These are phyloP conservation scores for Tulasnella sp. DNA, from an alignment of 768 basidiomycete species.

Conservation along the genomic window DNA sequence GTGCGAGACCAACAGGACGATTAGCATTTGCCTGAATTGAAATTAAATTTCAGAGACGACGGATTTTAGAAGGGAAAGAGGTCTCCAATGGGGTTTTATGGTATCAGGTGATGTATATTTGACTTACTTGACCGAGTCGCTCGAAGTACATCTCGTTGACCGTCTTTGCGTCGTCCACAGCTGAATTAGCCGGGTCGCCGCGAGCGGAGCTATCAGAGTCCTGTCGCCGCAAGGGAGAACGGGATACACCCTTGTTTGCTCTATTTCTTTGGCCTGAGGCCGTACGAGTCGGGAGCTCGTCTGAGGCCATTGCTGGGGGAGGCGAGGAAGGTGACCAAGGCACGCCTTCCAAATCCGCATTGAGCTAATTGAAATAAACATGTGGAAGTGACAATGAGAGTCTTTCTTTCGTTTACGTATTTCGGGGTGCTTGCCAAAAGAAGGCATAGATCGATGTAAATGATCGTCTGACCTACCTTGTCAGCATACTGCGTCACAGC, in stretches of 20 bases:
- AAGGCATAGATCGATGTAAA: constrained; percentile 22
- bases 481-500: constrained; percentile 90
- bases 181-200: constrained; percentile 25
- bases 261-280: constrained; percentile 14
- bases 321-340: constrained; percentile 70
- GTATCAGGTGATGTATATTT: neutral
- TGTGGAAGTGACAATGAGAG: neutral
- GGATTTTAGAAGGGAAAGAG: neutral
- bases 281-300: constrained; percentile 5
- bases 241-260: constrained; percentile 11
- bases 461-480: constrained; percentile 39
- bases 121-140: constrained; percentile 46
- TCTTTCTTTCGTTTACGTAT: constrained; percentile 19
- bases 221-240: constrained; percentile 28
- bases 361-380: constrained; percentile 41
- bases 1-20: constrained; percentile 70
- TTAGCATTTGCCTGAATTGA: constrained; percentile 49
- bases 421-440: too few species aligned
- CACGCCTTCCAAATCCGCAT: constrained; percentile 60
- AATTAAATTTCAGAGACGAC: neutral
- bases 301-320: constrained; percentile 39
- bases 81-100: too few species aligned
- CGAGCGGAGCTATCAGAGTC: neutral
- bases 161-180: constrained; percentile 46
- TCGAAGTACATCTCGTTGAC: constrained; percentile 83